Base-by-base conservation (phyloP, 495 filamentous ascomycete species). In the Aspergillus carlsbadensis region DNA sequence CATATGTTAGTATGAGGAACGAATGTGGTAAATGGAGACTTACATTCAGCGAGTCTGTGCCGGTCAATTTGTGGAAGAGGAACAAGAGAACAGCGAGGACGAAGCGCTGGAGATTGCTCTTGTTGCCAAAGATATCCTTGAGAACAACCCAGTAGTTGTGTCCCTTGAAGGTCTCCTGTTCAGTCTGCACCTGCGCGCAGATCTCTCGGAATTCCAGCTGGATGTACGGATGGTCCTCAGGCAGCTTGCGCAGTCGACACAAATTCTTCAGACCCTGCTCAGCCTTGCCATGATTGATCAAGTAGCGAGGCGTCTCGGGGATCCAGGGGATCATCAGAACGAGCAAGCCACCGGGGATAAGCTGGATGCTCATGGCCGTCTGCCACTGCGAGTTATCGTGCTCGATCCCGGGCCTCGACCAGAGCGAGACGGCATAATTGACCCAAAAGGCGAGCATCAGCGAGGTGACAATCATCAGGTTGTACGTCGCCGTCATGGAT, bases 241-340 rank as follows among this genome's bases (percentile, higher is more conserved):
- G 67, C 8, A 87, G 75, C 33, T 83, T 78, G 13, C 84, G 78
- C 45, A 86, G 75, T 71, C 75, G 81, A 68, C 74, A 78, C 7
- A 87, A 76, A 31, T 81, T 80, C 53, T 73, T 69, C 34, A 84
- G 53, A 2, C 81, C 84, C 40, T 80, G 54, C 22, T 83, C 75
- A 6, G 77, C 67, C 26, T 63, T 49, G 17, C 65, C 78, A 57
- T 82, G 79, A 41, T 74, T 71, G 63, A 79, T 64, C 31, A 81
- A 67, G 73, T 78, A 83, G 8, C 81, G 71, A 6, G 79, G 79
- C 1, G 74, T 78, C 48, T 81, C 78, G 0, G 72, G 70, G 17
- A 77, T 63, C 53, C 84, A 79, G 52, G 86, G 82, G 21, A 88
- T 73, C 10, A 80, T 75, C 5, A 82, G 75, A 51, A 87, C 87